These are phyloP conservation scores for Phytopythium vexans DNA, from an alignment of 352 stramenopile genomes.

Conservation along the genomic window DNA sequence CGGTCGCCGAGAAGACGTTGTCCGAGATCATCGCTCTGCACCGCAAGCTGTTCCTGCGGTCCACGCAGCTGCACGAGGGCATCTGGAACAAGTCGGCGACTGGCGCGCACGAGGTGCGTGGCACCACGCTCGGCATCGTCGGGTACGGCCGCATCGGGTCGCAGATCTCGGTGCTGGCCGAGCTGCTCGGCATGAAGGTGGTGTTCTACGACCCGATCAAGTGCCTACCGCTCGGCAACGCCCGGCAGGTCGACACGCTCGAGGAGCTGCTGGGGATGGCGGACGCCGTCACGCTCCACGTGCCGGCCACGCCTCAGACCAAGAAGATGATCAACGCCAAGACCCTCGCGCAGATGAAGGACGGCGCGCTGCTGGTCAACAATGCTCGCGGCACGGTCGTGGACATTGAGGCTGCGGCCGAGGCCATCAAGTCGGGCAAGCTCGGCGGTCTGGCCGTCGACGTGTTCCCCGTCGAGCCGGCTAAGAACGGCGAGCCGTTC, in stretches of 20 bases:
- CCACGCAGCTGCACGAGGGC: slow-evolving; percentile 68
- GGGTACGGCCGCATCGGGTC: slow-evolving; percentile 83
- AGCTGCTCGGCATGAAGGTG: slow-evolving; percentile 93
- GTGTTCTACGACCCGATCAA: slow-evolving; percentile 93
- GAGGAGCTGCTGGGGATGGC: slow-evolving; percentile 79
- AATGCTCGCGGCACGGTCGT: slow-evolving; percentile 94
- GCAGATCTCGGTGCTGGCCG: slow-evolving; percentile 76
- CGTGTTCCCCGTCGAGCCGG: slow-evolving; percentile 88
- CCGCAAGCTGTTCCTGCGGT: slow-evolving; percentile 80
- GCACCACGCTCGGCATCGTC: slow-evolving; percentile 76
- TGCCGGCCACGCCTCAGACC: slow-evolving; percentile 92
- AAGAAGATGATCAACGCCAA: slow-evolving; percentile 91
- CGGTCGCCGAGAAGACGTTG: slow-evolving; percentile 80
- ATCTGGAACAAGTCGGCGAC: slow-evolving; percentile 82
- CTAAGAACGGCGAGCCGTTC: slow-evolving; percentile 80
- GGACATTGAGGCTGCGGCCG: slow-evolving; percentile 90
- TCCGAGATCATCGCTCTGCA: slow-evolving; percentile 80
- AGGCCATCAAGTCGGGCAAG: slow-evolving; percentile 86
- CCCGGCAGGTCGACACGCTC: slow-evolving; percentile 81
- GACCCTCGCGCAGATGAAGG: slow-evolving; percentile 90
- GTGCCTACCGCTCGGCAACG: slow-evolving; percentile 69
- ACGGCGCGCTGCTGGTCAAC: slow-evolving; percentile 92
- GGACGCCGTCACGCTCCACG: slow-evolving; percentile 95
- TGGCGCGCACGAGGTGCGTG: slow-evolving; percentile 75
- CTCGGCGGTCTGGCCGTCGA: slow-evolving; percentile 82